Conservation (phyloP, 73 alveolate genomes). For the Paramecium octaurelia region DNA sequence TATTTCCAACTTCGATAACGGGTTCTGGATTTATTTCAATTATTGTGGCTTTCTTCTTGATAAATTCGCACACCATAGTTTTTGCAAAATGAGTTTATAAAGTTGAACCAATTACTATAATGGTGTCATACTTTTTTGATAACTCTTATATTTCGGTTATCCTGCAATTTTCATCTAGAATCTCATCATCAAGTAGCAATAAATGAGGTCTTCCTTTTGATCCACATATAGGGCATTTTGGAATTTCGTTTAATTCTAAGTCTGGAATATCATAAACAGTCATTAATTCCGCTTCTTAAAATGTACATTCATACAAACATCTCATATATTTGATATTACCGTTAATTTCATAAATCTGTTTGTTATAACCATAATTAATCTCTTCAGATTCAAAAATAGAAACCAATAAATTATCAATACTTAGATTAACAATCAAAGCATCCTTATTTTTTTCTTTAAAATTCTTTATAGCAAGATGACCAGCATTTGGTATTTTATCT, state of each 20-base stretch:
- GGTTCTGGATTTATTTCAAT: constrained; percentile 74
- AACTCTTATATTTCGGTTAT: constrained; percentile 9
- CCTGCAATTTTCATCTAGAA: constrained; percentile 56
- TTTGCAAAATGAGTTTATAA: constrained; percentile 72
- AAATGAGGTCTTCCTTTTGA: constrained; percentile 72
- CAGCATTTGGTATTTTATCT: constrained; percentile 67
- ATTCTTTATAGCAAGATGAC: constrained; percentile 68
- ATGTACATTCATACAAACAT: constrained; percentile 67
- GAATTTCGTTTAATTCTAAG: constrained; percentile 36
- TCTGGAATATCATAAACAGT: constrained; percentile 63
- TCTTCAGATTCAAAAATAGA: not conserved
- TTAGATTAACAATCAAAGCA: constrained; percentile 64
- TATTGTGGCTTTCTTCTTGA: constrained; percentile 59
- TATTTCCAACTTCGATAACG: constrained; percentile 54
- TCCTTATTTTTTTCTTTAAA: not conserved
- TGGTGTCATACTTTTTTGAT: constrained; percentile 40
- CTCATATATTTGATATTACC: constrained; percentile 77
- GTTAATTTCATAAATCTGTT: constrained; percentile 71
- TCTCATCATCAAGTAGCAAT: constrained; percentile 74
- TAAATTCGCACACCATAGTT: constrained; percentile 46
- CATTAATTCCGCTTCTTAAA: not conserved
- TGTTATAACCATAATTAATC: constrained; percentile 53
- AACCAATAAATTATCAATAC: constrained; percentile 66
- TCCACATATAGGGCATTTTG: constrained; percentile 72
- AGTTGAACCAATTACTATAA: constrained; percentile 74